These are phyloP conservation scores for Pyrrhoderma noxium DNA, from an alignment of 1,284 basidiomycete species.

Conservation along the genomic window DNA sequence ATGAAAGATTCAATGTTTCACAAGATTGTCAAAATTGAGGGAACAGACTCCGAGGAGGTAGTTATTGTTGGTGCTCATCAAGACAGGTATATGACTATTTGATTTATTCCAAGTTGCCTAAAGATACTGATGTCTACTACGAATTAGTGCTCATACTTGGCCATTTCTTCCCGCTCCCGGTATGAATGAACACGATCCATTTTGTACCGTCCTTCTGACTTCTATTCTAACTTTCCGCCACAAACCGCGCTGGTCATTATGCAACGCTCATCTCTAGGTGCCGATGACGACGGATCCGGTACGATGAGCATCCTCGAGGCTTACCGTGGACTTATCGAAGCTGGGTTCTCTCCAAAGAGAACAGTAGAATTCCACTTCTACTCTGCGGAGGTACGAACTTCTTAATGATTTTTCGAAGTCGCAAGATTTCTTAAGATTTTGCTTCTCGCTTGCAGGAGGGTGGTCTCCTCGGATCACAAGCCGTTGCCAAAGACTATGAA, in stretches of 20 bases:
- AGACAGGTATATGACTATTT: conserved; percentile 52
- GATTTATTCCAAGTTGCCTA: conserved; percentile 6
- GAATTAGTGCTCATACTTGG: conserved; percentile 77
- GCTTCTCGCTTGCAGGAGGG: conserved; percentile 53
- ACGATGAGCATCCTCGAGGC: conserved; percentile 89
- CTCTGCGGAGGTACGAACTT: conserved; percentile 75
- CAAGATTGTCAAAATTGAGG: conserved; percentile 63
- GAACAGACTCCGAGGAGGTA: conserved; percentile 49
- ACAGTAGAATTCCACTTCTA: conserved; percentile 96
- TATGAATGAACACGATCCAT: conserved; percentile 28
- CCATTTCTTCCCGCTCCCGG: conserved; percentile 87
- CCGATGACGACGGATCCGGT: conserved; percentile 90
- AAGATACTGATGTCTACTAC: too few relatives aligned
- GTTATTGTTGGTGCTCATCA: conserved; percentile 83
- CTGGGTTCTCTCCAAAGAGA: conserved; percentile 69
- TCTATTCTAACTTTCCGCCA: conserved; percentile 11
- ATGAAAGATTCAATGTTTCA: conserved; percentile 4
- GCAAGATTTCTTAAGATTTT: conserved; percentile 11
- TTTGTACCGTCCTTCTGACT: conserved; percentile 17
- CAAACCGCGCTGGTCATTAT: neutral
- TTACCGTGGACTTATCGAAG: conserved; percentile 75
- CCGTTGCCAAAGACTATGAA: conserved; percentile 78
- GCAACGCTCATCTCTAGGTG: conserved; percentile 29
- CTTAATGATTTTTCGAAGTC: too few relatives aligned
- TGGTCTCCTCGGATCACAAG: conserved; percentile 93